Percentiles rank a stretch among this genome's conserved stretches.
phyloP scores from a whole-genome alignment of 2,329 filamentous ascomycete species.

The Clonostachys byssicola region DNA sequence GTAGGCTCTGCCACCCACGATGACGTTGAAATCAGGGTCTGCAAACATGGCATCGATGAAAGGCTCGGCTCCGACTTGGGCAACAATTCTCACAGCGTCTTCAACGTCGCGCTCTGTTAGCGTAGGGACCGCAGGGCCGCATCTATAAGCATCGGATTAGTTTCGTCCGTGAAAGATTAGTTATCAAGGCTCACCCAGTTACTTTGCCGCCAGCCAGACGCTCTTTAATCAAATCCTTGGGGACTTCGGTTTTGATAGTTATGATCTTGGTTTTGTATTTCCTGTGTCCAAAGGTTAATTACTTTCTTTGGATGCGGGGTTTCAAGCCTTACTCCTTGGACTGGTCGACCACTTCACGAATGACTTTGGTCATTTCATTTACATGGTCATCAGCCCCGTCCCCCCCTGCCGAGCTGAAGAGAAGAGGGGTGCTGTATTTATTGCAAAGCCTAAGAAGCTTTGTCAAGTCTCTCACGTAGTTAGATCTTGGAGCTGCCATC shows the following conservation, averaged over 20 bases:
- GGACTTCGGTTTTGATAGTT: constrained; percentile 28
- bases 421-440: constrained; percentile 21
- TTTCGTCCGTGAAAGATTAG: no score
- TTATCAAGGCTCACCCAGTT: no score
- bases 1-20: constrained; percentile 35
- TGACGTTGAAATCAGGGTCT: constrained; percentile 32
- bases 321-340: constrained; percentile 17
- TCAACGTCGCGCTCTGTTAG: constrained; percentile 29
- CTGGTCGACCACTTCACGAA: constrained; percentile 29
- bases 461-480: constrained; percentile 35
- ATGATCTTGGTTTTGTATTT: constrained; percentile 18
- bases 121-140: constrained; percentile 31
- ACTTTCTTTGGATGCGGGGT: no score
- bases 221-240: constrained; percentile 20
- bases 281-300: neutral
- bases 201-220: constrained; percentile 13
- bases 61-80: constrained; percentile 38
- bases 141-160: constrained; percentile 16
- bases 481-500: constrained; percentile 29
- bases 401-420: constrained; percentile 37
- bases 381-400: constrained; percentile 38
- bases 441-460: constrained; percentile 24
- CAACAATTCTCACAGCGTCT: constrained; percentile 24
- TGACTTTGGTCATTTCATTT: constrained; percentile 26
- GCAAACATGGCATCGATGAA: constrained; percentile 28